Evolutionary conservation across 2,329 filamentous ascomycete genomes (phyloP).

Genomic region (Botryotinia globosa): DNA sequence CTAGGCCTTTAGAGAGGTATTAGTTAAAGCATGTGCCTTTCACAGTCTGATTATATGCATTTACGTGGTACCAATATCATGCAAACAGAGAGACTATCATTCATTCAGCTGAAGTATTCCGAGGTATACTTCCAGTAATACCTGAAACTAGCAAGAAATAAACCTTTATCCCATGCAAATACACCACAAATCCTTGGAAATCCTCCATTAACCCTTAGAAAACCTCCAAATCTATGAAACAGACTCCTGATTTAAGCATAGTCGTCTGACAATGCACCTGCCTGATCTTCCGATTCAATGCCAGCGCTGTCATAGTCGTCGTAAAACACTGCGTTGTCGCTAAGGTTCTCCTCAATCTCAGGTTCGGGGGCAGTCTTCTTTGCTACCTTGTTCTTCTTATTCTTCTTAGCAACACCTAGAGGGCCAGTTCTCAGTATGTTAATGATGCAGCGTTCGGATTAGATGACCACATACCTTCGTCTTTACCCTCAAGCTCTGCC

Average conservation of each 20-base stretch:
- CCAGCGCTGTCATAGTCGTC: fast-evolving
- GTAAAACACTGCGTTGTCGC: not conserved
- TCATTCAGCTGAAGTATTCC: not conserved
- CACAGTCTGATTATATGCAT: not conserved
- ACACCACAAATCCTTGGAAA: not conserved
- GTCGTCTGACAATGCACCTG: fast-evolving
- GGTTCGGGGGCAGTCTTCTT: not conserved
- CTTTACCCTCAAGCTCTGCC: not conserved
- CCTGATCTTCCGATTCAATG: not conserved
- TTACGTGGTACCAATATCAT: not conserved
- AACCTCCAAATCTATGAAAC: fast-evolving
- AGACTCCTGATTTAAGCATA: not conserved
- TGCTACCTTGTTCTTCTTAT: not conserved
- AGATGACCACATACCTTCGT: not conserved
- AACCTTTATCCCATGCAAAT: not conserved
- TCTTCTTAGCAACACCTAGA: not conserved
- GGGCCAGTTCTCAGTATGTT: not conserved
- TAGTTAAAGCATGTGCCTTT: not conserved
- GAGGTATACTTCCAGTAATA: not conserved
- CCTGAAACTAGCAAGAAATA: not conserved
- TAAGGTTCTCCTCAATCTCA: not conserved
- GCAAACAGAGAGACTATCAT: not conserved
- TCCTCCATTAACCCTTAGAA: not conserved
- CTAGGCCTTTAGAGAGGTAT: not conserved
- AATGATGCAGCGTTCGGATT: not conserved